phyloP scores from a whole-genome alignment of 805 yeast species.

The Kuraishia capsulata region DNA sequence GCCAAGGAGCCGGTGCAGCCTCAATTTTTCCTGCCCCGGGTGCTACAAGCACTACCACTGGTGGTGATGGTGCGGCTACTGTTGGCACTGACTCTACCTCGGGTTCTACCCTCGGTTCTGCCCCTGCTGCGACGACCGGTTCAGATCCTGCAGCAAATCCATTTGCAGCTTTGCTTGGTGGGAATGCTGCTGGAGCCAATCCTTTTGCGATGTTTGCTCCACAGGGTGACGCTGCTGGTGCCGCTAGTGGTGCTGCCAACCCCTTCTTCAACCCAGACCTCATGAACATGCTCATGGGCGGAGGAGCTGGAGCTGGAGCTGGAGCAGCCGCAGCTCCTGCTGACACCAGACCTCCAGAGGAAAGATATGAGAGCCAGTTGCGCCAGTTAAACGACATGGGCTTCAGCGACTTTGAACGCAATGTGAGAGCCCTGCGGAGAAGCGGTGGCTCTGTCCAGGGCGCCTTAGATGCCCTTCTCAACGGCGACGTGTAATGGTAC shows the following conservation, averaged over 20 bases:
- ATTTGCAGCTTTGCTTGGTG: conserved; percentile 34
- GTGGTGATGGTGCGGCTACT: conserved; percentile 10
- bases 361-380: conserved; percentile 60
- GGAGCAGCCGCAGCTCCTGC: conserved; percentile 66
- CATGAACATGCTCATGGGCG: conserved; percentile 30
- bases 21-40: conserved; percentile 44
- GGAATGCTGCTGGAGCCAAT: conserved; percentile 22
- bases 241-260: conserved; percentile 18
- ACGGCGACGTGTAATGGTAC: conserved; percentile 38
- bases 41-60: conserved; percentile 15
- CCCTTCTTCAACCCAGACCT: conserved; percentile 41
- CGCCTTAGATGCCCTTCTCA: conserved; percentile 80
- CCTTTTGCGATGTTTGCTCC: conserved; percentile 31
- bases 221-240: conserved; percentile 15
- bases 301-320: conserved; percentile 39
- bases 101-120: conserved; percentile 12
- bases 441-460: conserved; percentile 97
- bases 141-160: conserved; percentile 33
- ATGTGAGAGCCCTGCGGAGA: conserved; percentile 86
- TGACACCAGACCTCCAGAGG: conserved; percentile 74
- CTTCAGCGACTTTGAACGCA: conserved; percentile 85
- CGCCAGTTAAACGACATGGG: conserved; percentile 79
- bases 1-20: conserved; percentile 18
- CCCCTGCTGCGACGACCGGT: conserved; percentile 9
- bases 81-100: conserved; percentile 11